These are phyloP conservation scores for Aspergillus wentii DNA, from an alignment of 495 filamentous ascomycete species.

Conservation along the genomic window DNA sequence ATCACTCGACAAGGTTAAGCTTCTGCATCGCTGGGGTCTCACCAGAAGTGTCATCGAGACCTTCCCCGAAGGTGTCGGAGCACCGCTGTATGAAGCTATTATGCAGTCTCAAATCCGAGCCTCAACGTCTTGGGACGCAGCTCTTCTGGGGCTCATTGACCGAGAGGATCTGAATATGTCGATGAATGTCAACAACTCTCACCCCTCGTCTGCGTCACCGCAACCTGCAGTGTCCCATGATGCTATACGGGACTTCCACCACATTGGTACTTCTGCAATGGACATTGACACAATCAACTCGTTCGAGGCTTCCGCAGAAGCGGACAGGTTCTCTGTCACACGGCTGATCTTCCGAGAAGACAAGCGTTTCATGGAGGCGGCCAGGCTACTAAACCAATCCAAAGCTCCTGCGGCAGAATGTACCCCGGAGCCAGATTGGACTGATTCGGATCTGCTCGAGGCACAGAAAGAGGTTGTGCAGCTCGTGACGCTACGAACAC, in stretches of 20 bases:
- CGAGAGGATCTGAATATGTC: slow-evolving; percentile 75
- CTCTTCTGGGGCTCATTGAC: slow-evolving; percentile 69
- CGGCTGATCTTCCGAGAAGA: slow-evolving; percentile 87
- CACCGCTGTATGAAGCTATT: slow-evolving; percentile 79
- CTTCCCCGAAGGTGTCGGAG: slow-evolving; percentile 74
- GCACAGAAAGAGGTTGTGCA: slow-evolving; percentile 87
- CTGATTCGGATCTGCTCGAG: slow-evolving; percentile 82
- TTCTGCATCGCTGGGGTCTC: slow-evolving; percentile 41
- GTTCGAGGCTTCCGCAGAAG: slow-evolving; percentile 64
- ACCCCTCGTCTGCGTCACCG: slow-evolving; percentile 27
- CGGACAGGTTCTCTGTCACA: slow-evolving; percentile 75
- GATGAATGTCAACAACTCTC: slow-evolving; percentile 40
- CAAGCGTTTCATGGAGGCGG: slow-evolving; percentile 77
- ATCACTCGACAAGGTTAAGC: slow-evolving; percentile 32
- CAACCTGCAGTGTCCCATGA: slow-evolving; percentile 53
- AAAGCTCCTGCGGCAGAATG: slow-evolving; percentile 73
- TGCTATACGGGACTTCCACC: slow-evolving; percentile 68
- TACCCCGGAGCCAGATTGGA: slow-evolving; percentile 69
- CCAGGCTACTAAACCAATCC: slow-evolving; percentile 69
- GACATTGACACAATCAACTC: slow-evolving; percentile 54
- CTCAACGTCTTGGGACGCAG: slow-evolving; percentile 66
- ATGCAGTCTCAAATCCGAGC: slow-evolving; percentile 75
- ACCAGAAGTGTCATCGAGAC: slow-evolving; percentile 55
- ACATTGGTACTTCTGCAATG: slow-evolving; percentile 57
- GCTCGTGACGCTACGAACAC: slow-evolving; percentile 75